Evolutionary conservation across 129 eudicot genomes (phyloP).

Genomic region (Flaveria trinervia): DNA sequence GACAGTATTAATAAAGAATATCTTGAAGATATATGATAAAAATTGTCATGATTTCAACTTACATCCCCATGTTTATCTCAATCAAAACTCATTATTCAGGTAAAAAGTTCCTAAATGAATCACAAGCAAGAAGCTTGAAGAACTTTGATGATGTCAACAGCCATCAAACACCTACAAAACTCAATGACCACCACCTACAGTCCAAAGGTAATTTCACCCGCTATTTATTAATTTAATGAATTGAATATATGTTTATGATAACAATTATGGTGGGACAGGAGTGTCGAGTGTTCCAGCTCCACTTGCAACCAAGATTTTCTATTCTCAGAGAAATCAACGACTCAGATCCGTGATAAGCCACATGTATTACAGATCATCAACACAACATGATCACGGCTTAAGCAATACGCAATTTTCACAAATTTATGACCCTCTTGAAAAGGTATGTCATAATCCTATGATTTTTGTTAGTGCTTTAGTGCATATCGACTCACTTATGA

Average conservation of each 20-base stretch:
- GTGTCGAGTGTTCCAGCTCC: slow-evolving; percentile 61
- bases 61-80: neutral
- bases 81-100: slow-evolving; percentile 35
- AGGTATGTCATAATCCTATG: slow-evolving; percentile 29
- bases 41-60: too few species aligned
- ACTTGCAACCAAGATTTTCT: slow-evolving; percentile 74
- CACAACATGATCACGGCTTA: slow-evolving; percentile 36
- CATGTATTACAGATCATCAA: slow-evolving; percentile 48
- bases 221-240: neutral
- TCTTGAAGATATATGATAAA: too few species aligned
- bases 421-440: slow-evolving; percentile 39
- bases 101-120: slow-evolving; percentile 26
- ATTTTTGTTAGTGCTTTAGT: neutral
- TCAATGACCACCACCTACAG: slow-evolving; percentile 12
- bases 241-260: slow-evolving; percentile 6
- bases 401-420: slow-evolving; percentile 35
- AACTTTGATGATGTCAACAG: slow-evolving; percentile 25
- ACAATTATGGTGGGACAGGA: slow-evolving; percentile 22
- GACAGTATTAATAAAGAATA: too few species aligned
- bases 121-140: slow-evolving; percentile 37
- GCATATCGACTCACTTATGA: neutral
- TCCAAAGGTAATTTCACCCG: slow-evolving; percentile 38
- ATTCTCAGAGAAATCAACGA: slow-evolving; percentile 64
- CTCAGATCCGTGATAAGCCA: slow-evolving; percentile 66
- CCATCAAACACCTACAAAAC: slow-evolving; percentile 32